phyloP scores from a whole-genome alignment of 176 grass and related monocot species.

The Triticum turgidum region DNA sequence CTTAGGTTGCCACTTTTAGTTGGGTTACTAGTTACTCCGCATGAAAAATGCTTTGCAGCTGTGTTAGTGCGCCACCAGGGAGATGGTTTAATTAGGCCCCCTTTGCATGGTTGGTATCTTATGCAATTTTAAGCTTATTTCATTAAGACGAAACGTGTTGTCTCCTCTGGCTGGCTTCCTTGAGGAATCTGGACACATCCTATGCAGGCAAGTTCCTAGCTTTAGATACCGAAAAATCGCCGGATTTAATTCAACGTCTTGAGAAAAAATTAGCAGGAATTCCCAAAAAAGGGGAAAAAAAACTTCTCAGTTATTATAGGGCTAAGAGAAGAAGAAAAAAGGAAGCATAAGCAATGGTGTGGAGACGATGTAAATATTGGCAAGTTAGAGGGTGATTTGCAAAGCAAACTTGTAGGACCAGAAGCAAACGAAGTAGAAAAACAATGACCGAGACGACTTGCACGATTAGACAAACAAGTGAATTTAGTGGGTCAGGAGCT shows the following conservation, averaged over 20 bases:
- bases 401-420: not conserved
- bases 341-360: no score
- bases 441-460: not conserved
- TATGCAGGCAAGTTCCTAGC: not conserved
- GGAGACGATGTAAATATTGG: not conserved
- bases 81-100: not conserved
- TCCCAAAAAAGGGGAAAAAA: no score
- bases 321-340: no score
- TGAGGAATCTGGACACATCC: not conserved
- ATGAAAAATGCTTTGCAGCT: not conserved
- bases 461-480: not conserved
- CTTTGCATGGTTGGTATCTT: not conserved
- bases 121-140: not conserved
- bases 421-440: not conserved
- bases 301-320: no score
- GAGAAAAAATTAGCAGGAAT: no score
- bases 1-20: conserved; percentile 5
- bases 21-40: not conserved
- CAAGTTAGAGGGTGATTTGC: not conserved
- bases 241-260: no score
- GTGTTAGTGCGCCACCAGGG: conserved; percentile 12
- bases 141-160: conserved; percentile 4
- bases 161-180: not conserved
- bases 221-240: not conserved
- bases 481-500: not conserved